These are phyloP conservation scores for Astragalus glycyphyllos DNA, from an alignment of 306 rosid genomes.

Conservation along the genomic window DNA sequence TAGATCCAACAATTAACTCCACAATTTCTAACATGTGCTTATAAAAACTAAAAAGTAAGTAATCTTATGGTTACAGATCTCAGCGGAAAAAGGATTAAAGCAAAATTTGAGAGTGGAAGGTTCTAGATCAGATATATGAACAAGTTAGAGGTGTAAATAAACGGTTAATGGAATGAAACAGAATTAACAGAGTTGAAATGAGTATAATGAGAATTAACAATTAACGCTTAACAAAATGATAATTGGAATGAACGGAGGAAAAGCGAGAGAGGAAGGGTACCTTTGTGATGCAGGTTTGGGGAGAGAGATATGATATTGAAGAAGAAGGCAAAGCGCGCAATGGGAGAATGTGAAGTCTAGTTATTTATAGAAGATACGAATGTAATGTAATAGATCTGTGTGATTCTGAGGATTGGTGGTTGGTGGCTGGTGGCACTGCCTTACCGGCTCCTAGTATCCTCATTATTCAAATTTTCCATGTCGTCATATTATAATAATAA, in stretches of 20 bases:
- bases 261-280: constrained; percentile 35
- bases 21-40: background rate
- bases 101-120: background rate
- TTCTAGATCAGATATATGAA: constrained; percentile 20
- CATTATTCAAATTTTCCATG: background rate
- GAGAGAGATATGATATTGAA: constrained; percentile 16
- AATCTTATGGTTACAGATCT: constrained; percentile 33
- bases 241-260: background rate
- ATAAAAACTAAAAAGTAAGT: too few species aligned
- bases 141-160: background rate
- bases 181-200: background rate
- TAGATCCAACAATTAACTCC: constrained; percentile 36
- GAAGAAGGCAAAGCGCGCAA: constrained; percentile 28
- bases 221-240: too few species aligned
- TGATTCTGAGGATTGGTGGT: constrained; percentile 24
- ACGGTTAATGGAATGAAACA: background rate
- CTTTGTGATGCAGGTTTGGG: background rate
- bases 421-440: constrained; percentile 34
- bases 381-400: constrained; percentile 38
- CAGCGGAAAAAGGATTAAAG: background rate
- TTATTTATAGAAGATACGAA: constrained; percentile 35
- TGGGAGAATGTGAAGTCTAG: background rate
- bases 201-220: background rate
- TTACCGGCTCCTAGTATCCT: constrained; percentile 12
- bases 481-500: too few species aligned